Base-by-base conservation (phyloP, 495 filamentous ascomycete species). In the Letharia lupina region DNA sequence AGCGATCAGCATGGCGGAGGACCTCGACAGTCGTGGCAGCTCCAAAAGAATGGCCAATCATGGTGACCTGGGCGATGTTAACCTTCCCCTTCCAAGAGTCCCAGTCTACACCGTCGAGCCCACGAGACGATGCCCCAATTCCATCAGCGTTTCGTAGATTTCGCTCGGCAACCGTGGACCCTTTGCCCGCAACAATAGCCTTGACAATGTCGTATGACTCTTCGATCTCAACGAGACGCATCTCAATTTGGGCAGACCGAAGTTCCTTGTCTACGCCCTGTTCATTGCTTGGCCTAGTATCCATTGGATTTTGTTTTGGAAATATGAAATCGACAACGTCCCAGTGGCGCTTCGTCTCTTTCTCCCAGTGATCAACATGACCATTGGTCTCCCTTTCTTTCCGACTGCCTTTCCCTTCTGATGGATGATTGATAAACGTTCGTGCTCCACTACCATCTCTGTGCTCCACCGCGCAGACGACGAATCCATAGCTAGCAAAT, bases 101-200 rank as follows among this genome's bases (percentile, higher is more conserved):
- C 77, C 75, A 79, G 47, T 79, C 67, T 13, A 78, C 70, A 12
- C 78, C 57, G 13, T 50, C 44, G n/a, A 60, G 56, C 3, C 57
- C 64, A 44, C 42, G 64, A 23, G 82, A 83, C 64, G 79, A 82
- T 3, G 79, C 74, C 23, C 78, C 83, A n/a, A 79, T 73, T 54
- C 79, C 81, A 10, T 78, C 82, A 59, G 77, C 78, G 35, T 76
- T 76, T 42, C 81, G 73, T 20, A 84, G 69, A 63, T 84, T 86
- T 47, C 75, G 69, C n/a, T 71, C 66, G 18, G 75, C 69, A 23
- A 84, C 65, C 67, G 76, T 59, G 70, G 58, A 10, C 79, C 79
- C 57, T 33, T 54, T 28, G 28, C 64, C 57, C 13, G 65, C 54
- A 45, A 60, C 42, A 18, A 81, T 75, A 37, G 74, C 47, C 13